Percentiles rank a stretch among this genome's conserved stretches.
Evolutionary conservation across 352 stramenopile genomes (phyloP).

Genomic region (Globisporangium megalacanthum): DNA sequence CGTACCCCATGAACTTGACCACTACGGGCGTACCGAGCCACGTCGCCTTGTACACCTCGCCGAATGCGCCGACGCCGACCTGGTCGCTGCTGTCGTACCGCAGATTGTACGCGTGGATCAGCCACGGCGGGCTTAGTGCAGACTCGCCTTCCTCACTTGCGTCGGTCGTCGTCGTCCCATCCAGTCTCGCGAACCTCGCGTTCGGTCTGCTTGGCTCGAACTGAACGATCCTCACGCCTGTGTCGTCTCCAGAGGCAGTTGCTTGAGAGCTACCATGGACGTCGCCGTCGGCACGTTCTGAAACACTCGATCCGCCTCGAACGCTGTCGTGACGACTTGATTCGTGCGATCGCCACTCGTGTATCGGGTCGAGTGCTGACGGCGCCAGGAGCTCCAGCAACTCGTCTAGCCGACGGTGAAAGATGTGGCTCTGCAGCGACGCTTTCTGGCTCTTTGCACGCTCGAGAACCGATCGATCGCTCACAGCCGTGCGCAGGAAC

Average conservation of each 20-base stretch:
- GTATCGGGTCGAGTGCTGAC: not conserved
- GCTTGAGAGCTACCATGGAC: not conserved
- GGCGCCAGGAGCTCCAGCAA: not conserved
- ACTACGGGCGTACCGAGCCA: slow-evolving; percentile 4
- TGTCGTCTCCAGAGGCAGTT: not conserved
- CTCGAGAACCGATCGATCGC: not conserved
- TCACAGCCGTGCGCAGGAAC: slow-evolving; percentile 1
- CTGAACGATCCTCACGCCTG: not conserved
- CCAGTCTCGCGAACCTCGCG: not conserved
- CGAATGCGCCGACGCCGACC: slow-evolving; percentile 1
- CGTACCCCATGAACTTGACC: slow-evolving; percentile 9
- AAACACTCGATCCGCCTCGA: not conserved
- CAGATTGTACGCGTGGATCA: not conserved
- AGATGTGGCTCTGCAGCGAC: slow-evolving; percentile 2
- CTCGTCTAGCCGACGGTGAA: slow-evolving; percentile 2
- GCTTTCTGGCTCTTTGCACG: slow-evolving; percentile 2
- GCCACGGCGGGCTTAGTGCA: not conserved
- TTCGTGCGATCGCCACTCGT: not conserved
- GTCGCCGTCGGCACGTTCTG: not conserved
- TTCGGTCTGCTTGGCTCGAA: not conserved
- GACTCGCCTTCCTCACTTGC: not conserved
- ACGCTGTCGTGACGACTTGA: not conserved
- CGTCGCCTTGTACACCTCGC: slow-evolving; percentile 2
- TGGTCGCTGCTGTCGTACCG: not conserved
- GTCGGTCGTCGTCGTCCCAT: not conserved